Base-by-base conservation (phyloP, 1,284 basidiomycete species). In the Trichosporon inkin region DNA sequence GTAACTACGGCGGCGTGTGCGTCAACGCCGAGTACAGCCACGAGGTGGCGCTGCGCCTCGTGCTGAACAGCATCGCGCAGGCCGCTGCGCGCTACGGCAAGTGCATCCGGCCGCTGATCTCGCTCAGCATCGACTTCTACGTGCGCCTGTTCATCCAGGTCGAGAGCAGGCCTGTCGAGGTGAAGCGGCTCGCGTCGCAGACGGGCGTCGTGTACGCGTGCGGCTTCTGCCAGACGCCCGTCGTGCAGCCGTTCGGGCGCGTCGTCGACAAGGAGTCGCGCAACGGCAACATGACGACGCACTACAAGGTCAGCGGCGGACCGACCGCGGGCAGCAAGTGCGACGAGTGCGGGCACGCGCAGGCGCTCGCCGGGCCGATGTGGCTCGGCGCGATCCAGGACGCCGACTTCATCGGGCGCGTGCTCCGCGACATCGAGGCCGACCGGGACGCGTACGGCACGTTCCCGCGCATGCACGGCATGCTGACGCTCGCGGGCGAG, bases 61-160 rank as follows among this genome's bases (percentile, higher is more conserved):
- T 99, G 10, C 83, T 99, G 13, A 86, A 95, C 76, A 82, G 89
- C 0, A 80, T 98, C 40, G 88, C 92, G 0, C 88, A 86, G 0
- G 87, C 92, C 1, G 96, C 95, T 0, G 86, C 89, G 16, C 84
- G 92, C 68, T 99, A 99, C 71, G 94, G 95, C 0, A 86, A 92
- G 51, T 89, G 87, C 72, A 92, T 99, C 65, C 85, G 90, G 66
- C 95, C 95, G 1, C 79, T 97, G n/a, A 77, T 98, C 7, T 93
- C 89, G 0, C 82, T 99, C 37, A 95, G 92, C 11, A 97, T 99
- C 73, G 96, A 99, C 74, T 99, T 99, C 74, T 99, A 99, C 76
- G 87, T 97, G 24, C 88, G 96, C 7, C 76, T 98, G 14, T 99
- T 98, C 72, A 85, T 98, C 10, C 85, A 88, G 14, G 82, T 99